Conservation (phyloP, 257 asterid genomes). For the Nicotiana paniculata region DNA sequence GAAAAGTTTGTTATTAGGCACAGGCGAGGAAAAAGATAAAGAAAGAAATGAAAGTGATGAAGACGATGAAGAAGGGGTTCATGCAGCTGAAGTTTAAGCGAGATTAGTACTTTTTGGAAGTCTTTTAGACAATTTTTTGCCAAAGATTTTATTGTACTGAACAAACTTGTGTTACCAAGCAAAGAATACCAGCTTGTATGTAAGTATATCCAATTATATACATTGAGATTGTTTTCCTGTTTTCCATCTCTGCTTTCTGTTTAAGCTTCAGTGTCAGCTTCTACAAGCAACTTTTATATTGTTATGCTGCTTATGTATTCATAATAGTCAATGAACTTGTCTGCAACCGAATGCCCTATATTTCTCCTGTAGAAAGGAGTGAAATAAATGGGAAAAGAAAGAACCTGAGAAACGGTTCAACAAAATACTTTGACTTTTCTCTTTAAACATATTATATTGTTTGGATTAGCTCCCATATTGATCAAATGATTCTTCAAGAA, state of each 20-base stretch:
- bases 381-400: not conserved
- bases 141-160: not conserved
- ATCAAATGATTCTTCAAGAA: not conserved
- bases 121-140: not conserved
- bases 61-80: constrained; percentile 39
- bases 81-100: constrained; percentile 45
- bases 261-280: not conserved
- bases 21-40: constrained; percentile 30
- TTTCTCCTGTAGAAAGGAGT: not conserved
- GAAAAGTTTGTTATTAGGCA: constrained; percentile 34
- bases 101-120: constrained; percentile 1
- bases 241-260: not conserved
- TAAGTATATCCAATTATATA: not conserved
- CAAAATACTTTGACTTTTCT: not conserved
- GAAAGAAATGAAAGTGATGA: constrained; percentile 29
- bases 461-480: not conserved
- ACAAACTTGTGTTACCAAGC: not conserved
- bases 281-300: not conserved
- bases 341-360: not conserved
- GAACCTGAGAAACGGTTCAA: not conserved
- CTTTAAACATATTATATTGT: not conserved
- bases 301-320: not conserved
- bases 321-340: not conserved
- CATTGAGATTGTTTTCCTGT: not conserved
- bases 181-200: not conserved